Base-by-base conservation (phyloP, 257 asterid species). In the Craterostigma plantagineum region DNA sequence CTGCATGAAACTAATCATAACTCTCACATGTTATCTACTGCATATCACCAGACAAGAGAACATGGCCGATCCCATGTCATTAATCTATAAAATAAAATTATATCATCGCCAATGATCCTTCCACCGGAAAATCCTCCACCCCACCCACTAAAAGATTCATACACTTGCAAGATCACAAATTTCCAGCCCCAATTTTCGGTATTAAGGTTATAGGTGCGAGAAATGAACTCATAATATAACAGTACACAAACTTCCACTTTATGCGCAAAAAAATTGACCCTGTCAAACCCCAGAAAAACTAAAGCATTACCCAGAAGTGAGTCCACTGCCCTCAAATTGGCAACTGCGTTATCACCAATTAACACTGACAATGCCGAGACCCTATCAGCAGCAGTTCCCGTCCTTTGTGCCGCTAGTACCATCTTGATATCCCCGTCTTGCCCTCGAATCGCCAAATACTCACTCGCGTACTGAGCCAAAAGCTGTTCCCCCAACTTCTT, bases 331-430 rank as follows among this genome's bases (percentile, higher is more conserved):
- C 91, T 67, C 76, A 77, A 46, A 55, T 90, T 90, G 7, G 93
- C 93, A 35, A 78, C 66, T 0, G 99, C 72, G 60, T 83, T 90
- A 54, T 90, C 95, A 43, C 95, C 95, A 57, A 79, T 70, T 81
- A 83, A 49, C 36, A 90, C 93, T 4, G 95, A 63, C 57, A 87
- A 61, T 0, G 95, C 97, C 0, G 97, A 87, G 10, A 87, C 94
- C 73, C 79, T 87, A 51, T 87, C 97, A 0, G 92, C 90, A 35
- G 97, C 95, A 1, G 97, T 87, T 18, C 95, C 95, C 0, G 99
- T 76, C 75, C 93, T 70, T 76, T 76, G 86, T 0, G 99, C 79
- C 30, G 92, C 67, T 17, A 67, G 48, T 34, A 90, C 71, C 95
- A 90, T 83, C 71, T 83, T 90, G 14, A 83, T 83, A 63, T 83